Percentiles rank a stretch among this genome's conserved stretches.
Evolutionary conservation across 2,329 filamentous ascomycete species (phyloP).

Genomic region (Thelonectria rubi): DNA sequence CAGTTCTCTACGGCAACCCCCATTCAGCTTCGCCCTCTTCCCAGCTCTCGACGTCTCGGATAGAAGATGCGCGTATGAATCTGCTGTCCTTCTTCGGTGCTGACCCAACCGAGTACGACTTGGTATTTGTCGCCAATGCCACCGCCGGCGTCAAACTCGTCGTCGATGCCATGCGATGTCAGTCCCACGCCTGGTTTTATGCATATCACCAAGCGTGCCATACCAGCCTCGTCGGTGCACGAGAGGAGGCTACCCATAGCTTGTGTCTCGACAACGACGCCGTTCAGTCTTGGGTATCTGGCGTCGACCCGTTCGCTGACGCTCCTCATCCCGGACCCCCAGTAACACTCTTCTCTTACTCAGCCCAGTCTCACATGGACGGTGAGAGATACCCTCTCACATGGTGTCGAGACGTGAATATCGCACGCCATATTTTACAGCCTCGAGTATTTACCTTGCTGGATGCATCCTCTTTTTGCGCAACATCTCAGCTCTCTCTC

Average conservation of each 20-base stretch:
- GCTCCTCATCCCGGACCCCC: conserved; percentile 31
- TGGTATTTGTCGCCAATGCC: conserved; percentile 92
- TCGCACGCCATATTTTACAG: conserved; percentile 26
- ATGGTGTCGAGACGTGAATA: conserved; percentile 68
- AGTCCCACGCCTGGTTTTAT: conserved; percentile 78
- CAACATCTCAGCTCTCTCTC: conserved; percentile 80
- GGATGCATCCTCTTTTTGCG: conserved; percentile 83
- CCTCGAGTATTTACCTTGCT: conserved; percentile 71
- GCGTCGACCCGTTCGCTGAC: conserved; percentile 44
- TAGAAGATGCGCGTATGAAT: conserved; percentile 79
- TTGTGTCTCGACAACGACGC: conserved; percentile 72
- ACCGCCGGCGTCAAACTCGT: conserved; percentile 92
- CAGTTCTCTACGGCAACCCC: conserved; percentile 86
- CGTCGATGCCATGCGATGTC: conserved; percentile 76
- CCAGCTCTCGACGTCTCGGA: conserved; percentile 75
- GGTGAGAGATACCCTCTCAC: conserved; percentile 76
- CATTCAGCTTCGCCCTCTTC: conserved; percentile 88
- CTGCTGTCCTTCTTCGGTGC: conserved; percentile 82
- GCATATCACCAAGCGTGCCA: conserved; percentile 86
- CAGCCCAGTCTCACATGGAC: conserved; percentile 93
- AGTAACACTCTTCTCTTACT: conserved; percentile 76
- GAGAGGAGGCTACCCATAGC: conserved; percentile 73
- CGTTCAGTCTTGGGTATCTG: conserved; percentile 71
- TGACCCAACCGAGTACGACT: conserved; percentile 81
- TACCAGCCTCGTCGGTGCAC: conserved; percentile 84